Base-by-base conservation (phyloP, 352 stramenopile species). In the Vaucheria bursata region DNA sequence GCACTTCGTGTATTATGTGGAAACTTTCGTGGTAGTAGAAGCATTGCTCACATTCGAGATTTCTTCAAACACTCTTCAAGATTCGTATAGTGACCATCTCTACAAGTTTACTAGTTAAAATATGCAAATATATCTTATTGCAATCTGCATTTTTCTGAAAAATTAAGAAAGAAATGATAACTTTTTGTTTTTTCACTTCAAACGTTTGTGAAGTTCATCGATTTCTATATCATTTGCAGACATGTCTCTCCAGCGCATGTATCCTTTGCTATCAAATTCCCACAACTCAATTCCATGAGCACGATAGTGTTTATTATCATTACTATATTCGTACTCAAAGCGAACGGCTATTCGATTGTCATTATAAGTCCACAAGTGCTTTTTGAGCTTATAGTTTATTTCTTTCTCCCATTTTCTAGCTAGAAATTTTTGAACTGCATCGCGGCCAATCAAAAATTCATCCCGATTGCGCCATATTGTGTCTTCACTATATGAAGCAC, bases 201-300 rank as follows among this genome's bases (percentile, higher is more conserved):
- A 32, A 32, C 77, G 72, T 66, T 59, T 37, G 36, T 82, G 71
- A 70, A 25, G 74, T 33, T 82, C 72, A 5, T 71, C 35, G 53
- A 82, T 82, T 31, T 52, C 71, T 18, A 82, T 67, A 70, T 82
- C 77, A 67, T 82, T 82, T 32, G 50, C 77, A 53, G 49, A 74
- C 77, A 82, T 82, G 38, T 82, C 77, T 31, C 77, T 53, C 77
- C 77, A 82, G 32, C 77, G 77, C 77, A 82, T 82, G 69, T 74
- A 75, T 2, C 71, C 77, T 31, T 33, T 32, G 53, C 73, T 59
- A 39, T 82, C 77, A 39, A 82, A 82, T 59, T 82, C 77, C 77
- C 77, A 82, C 32, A 79, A 71, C 71, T 82, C 77, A 49, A 79
- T 82, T 31, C 77, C 77, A 53, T 82, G 77, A 35, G 77, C 75